These are phyloP conservation scores for Hymenoscyphus repandus DNA, from an alignment of 2,329 filamentous ascomycete genomes.

Conservation along the genomic window DNA sequence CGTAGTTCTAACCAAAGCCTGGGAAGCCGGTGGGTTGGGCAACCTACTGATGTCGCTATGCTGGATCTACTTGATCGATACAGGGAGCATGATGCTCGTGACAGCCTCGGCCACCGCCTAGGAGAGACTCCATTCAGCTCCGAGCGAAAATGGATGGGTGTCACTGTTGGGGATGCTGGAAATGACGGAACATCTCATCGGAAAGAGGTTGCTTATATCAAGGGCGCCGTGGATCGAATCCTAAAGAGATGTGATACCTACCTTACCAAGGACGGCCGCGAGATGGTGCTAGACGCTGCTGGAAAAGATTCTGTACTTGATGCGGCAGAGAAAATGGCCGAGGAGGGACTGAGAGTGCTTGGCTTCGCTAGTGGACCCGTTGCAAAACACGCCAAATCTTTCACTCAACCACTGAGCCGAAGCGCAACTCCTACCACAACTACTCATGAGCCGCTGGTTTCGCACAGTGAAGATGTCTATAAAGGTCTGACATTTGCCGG, in stretches of 20 bases:
- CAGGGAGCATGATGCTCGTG: slow-evolving; percentile 84
- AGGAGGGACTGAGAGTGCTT: slow-evolving; percentile 82
- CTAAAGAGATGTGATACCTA: slow-evolving; percentile 87
- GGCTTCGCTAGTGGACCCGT: slow-evolving; percentile 85
- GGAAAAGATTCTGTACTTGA: slow-evolving; percentile 68
- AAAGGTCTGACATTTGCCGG: slow-evolving; percentile 83
- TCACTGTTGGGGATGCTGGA: slow-evolving; percentile 59
- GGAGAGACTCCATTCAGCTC: slow-evolving; percentile 94
- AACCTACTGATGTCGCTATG: slow-evolving; percentile 96
- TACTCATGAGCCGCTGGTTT: slow-evolving; percentile 21
- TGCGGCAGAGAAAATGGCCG: slow-evolving; percentile 81
- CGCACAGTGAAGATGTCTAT: slow-evolving; percentile 68
- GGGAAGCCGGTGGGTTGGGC: slow-evolving; percentile 90
- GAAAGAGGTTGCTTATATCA: slow-evolving; percentile 86
- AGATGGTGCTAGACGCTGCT: slow-evolving; percentile 75
- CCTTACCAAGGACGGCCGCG: slow-evolving; percentile 76
- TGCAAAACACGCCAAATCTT: slow-evolving; percentile 41
- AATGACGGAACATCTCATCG: slow-evolving; percentile 28
- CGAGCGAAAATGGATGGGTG: slow-evolving; percentile 98
- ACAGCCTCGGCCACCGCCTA: slow-evolving; percentile 74
- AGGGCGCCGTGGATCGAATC: slow-evolving; percentile 86
- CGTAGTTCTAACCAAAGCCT: slow-evolving; percentile 51
- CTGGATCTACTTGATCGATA: slow-evolving; percentile 88
- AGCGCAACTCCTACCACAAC: slow-evolving; percentile 46
- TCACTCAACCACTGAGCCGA: slow-evolving; percentile 32